Evolutionary conservation across 2,329 filamentous ascomycete species (phyloP).

Genomic region (Venturia oleaginea): DNA sequence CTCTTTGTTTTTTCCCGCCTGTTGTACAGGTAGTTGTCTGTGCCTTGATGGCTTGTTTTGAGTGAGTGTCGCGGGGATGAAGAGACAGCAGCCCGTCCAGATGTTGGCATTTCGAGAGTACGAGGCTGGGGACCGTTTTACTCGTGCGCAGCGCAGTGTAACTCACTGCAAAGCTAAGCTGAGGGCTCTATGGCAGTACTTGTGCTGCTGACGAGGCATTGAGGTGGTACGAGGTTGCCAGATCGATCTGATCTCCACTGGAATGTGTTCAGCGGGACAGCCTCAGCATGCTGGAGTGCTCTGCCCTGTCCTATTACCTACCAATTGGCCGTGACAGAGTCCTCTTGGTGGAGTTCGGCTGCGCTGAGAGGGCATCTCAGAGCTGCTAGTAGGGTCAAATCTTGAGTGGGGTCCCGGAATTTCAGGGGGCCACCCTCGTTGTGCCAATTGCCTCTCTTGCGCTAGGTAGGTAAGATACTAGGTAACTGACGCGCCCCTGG

Average conservation of each 20-base stretch:
- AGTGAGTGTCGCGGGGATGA: constrained; percentile 3
- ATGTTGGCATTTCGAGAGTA: constrained; percentile 11
- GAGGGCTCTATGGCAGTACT: neutral
- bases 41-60: neutral
- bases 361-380: neutral
- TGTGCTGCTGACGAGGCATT: neutral
- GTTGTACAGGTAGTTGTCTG: constrained; percentile 4
- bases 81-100: constrained; percentile 11
- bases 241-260: neutral
- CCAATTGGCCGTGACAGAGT: neutral
- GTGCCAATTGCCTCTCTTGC: neutral
- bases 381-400: neutral
- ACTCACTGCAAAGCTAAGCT: neutral
- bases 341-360: neutral
- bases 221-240: neutral
- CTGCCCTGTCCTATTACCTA: neutral
- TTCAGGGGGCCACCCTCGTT: neutral
- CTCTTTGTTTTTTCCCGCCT: constrained; percentile 22
- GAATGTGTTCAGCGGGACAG: neutral
- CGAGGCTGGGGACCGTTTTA: neutral
- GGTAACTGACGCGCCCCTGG: neutral
- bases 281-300: neutral
- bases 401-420: neutral
- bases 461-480: neutral
- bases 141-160: neutral